Base-by-base conservation (phyloP, 1,284 basidiomycete species). In the Rhodotorula sp. region DNA sequence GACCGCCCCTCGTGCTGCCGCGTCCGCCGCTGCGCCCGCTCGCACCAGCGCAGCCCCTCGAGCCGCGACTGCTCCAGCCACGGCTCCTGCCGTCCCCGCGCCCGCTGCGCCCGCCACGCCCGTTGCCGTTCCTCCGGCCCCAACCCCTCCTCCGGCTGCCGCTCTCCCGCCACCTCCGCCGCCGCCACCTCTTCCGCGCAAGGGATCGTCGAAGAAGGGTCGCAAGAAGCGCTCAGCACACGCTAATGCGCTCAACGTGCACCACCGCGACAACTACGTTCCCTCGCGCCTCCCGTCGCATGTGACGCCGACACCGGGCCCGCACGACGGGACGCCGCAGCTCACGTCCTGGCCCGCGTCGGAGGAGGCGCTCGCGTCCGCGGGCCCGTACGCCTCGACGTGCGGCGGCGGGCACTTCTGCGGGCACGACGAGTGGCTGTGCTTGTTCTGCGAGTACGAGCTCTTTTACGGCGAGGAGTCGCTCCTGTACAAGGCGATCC, bases 401-500 rank as follows among this genome's bases (percentile, higher is more conserved):
- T 62, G 66, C 52, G 71, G 67, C n/a, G 69, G 67, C 19, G 67
- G 69, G 5, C 77, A 74, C 70, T 77, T 77, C 58, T 74, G 72
- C 42, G 67, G 68, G 14, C 71, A 71, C 5, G 78, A 79, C 63
- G 79, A 79, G 63, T 81, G 79, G 79, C 71, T 81, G 48, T 82
- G 81, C 70, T 41, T 79, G 10, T 81, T 81, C 66, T 82, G 81
- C 77, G 81, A 82, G 56, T 81, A 81, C 71, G 78, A 81, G 68
- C 69, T 82, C 53, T 80, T 80, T 65, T 82, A 80, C 64, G 81
- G 81, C 27, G 80, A 81, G 62, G 70, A 75, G 27, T 65, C 77
- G 19, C 62, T 74, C 44, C 76, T 82, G 72, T 58, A 76, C 17
- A 70, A 75, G 17, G 78, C 79, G 12, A 74, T 79, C 56, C 70